Base-by-base conservation (phyloP, 2,329 filamentous ascomycete species). In the Amauroascus niger region DNA sequence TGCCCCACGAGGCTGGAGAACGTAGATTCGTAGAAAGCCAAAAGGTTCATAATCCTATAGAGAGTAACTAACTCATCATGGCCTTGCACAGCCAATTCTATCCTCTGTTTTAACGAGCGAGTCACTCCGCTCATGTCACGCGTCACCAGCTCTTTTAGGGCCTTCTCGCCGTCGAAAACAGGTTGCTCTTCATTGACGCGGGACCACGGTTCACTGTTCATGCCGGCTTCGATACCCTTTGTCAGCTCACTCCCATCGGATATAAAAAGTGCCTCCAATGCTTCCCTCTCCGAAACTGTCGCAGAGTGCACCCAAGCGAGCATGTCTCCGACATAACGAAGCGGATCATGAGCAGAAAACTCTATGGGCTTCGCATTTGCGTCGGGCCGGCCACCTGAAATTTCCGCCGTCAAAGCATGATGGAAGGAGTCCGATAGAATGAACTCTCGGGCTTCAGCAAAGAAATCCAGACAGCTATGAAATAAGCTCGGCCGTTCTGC, bases 241-340 rank as follows among this genome's bases (percentile, higher is more conserved):
- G 86, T 85, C 54, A 97, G 87, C 63, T 95, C 88, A 58, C 93
- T 87, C 1, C 87, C 90, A 58, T 96, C 90, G 0, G 86, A 85
- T 40, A 96, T 84, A 65, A 98, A 98, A 0, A 98, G 75, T 1
- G 88, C 82, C 67, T 97, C 91, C 5, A 98, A 76, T 0, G 90
- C 89, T 69, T 98, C 93, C 50, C 87, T 81, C 69, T 98, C 93
- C 30, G 91, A 94, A 0, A 98, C 93, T 0, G 91, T 85, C 2
- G 90, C 87, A 0, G 93, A 95, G 67, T 98, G 93, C 5, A 86
- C 83, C 93, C 93, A 98, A 4, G 93, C 93, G 13, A 98, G 78
- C 90, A 98, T 98, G 65, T 98, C 93, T 51, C 93, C 89, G 2
- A 94, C 83, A 67, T 97, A 97, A 18, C 93, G 82, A 24, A 97